Percentiles rank a stretch among this genome's conserved stretches.
Evolutionary conservation across 805 yeast species (phyloP).

Genomic region (Lachancea kluyveri): DNA sequence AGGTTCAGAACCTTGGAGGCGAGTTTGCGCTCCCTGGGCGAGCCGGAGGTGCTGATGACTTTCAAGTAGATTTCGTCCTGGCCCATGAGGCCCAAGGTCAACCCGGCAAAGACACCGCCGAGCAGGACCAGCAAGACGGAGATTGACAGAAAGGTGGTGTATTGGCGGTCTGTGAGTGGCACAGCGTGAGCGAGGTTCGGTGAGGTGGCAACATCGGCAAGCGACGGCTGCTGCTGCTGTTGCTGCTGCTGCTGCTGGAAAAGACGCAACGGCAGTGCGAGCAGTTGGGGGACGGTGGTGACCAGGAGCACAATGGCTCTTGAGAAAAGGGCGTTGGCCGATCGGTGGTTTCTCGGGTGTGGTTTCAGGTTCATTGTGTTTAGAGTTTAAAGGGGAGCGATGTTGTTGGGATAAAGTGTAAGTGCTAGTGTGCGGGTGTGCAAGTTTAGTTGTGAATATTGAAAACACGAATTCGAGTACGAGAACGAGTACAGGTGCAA

Average conservation of each 20-base stretch:
- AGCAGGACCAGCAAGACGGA: conserved; percentile 59
- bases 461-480: too few species aligned
- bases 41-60: conserved; percentile 88
- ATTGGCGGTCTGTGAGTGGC: conserved; percentile 23
- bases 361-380: too few species aligned
- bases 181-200: too few species aligned
- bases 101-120: conserved; percentile 90
- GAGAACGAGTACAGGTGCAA: too few species aligned
- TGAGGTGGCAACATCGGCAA: too few species aligned
- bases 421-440: too few species aligned
- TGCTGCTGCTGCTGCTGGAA: neutral
- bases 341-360: too few species aligned
- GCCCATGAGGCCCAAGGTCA: conserved; percentile 96
- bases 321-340: too few species aligned
- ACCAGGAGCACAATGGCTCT: too few species aligned
- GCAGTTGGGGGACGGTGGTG: conserved; percentile 1
- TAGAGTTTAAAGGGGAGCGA: too few species aligned
- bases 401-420: too few species aligned
- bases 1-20: conserved; percentile 69
- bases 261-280: conserved; percentile 2
- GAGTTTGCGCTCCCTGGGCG: conserved; percentile 53
- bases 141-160: conserved; percentile 43
- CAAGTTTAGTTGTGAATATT: too few species aligned
- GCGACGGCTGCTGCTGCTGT: neutral
- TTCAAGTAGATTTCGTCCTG: conserved; percentile 93